Evolutionary conservation across 2,329 filamentous ascomycete species (phyloP).

Genomic region (Akanthomyces muscarius): DNA sequence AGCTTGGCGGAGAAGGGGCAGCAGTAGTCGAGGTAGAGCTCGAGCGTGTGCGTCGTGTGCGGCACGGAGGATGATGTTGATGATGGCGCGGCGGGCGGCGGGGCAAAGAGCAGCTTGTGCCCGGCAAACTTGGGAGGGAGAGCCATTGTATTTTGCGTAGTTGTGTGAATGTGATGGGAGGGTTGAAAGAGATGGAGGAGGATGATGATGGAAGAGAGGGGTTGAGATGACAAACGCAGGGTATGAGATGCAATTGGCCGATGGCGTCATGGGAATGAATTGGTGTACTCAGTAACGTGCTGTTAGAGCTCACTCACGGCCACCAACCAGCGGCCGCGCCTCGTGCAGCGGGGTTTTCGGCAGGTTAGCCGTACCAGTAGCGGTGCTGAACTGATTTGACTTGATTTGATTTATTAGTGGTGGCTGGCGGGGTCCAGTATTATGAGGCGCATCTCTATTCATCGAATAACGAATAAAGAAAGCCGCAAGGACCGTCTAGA

Average conservation of each 20-base stretch:
- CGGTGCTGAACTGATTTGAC: too few relatives aligned
- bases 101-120: slow-evolving; percentile 57
- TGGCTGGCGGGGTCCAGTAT: too few relatives aligned
- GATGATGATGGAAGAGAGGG: too few relatives aligned
- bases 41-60: slow-evolving; percentile 54
- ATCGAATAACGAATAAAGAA: too few relatives aligned
- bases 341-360: slow-evolving; percentile 4
- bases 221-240: too few relatives aligned
- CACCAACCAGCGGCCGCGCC: not conserved
- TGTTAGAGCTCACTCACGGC: too few relatives aligned
- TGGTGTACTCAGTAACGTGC: not conserved
- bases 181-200: not conserved
- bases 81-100: slow-evolving; percentile 32
- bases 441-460: too few relatives aligned
- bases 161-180: not conserved
- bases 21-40: slow-evolving; percentile 81
- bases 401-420: too few relatives aligned
- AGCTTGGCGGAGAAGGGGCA: slow-evolving; percentile 69
- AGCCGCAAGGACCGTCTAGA: too few relatives aligned
- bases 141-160: slow-evolving; percentile 50
- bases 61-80: slow-evolving; percentile 29
- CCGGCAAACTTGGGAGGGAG: slow-evolving; percentile 74
- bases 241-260: not conserved
- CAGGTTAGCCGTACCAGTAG: not conserved
- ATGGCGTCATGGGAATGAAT: slow-evolving; percentile 14